phyloP scores from a whole-genome alignment of 805 yeast genomes.

The Candida sonorensis region DNA sequence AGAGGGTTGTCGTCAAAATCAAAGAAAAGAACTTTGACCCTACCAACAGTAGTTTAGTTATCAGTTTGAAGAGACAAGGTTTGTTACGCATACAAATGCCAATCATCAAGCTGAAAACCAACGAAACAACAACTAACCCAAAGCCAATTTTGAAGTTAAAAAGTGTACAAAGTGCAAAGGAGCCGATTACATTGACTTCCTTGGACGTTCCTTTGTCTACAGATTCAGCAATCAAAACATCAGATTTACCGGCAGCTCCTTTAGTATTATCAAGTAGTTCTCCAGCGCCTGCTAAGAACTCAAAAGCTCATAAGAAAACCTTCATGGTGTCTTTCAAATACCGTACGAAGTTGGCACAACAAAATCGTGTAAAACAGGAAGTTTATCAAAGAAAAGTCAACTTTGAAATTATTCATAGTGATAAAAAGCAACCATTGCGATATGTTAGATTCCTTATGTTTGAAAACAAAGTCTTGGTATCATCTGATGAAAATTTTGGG shows the following conservation, averaged over 20 bases:
- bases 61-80: slow-evolving; percentile 49
- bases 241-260: too few species aligned
- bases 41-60: slow-evolving; percentile 37
- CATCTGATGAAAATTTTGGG: slow-evolving; percentile 22
- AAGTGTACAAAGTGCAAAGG: slow-evolving; percentile 6
- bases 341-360: too few species aligned
- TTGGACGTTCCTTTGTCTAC: too few species aligned
- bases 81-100: slow-evolving; percentile 46
- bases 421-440: slow-evolving; percentile 21
- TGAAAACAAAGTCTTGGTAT: slow-evolving; percentile 18
- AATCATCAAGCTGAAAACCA: slow-evolving; percentile 21
- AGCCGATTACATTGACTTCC: not conserved
- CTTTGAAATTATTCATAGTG: slow-evolving; percentile 15
- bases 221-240: too few species aligned
- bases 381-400: slow-evolving; percentile 17
- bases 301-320: slow-evolving; percentile 2
- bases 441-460: slow-evolving; percentile 28
- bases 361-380: too few species aligned
- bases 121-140: slow-evolving; percentile 6
- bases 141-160: slow-evolving; percentile 14
- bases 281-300: not conserved
- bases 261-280: too few species aligned
- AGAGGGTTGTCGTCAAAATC: slow-evolving; percentile 54
- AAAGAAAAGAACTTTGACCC: slow-evolving; percentile 16
- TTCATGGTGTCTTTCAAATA: slow-evolving; percentile 15